Base-by-base conservation (phyloP, 139 green algal species). In the Picochlorum costavermella region DNA sequence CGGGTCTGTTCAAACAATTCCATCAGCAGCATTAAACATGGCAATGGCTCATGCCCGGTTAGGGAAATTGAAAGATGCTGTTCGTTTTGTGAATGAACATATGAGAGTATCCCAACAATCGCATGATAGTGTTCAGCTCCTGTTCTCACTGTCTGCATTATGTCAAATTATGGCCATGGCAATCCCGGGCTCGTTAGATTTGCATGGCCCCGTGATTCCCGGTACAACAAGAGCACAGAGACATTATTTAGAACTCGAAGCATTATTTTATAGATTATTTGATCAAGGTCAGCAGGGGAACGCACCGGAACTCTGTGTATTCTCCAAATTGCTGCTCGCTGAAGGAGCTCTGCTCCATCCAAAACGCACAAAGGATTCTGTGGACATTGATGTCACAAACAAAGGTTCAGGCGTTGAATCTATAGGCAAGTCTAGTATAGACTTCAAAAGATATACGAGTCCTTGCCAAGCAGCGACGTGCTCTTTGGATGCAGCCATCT, bases 21-120 rank as follows among this genome's bases (percentile, higher is more conserved):
- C 81, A 50, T 65, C 56, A 11, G 80, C 73, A 16, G 65, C 84
- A 37, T 69, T 88, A 2, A 72, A 36, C 37, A 69, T 88, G 40
- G 77, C 68, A 8, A n/a, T 68, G 10, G 60, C 72, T 28, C 80
- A 88, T 50, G 61, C 68, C 1, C 56, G 61, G 26, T 61, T 84
- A 33, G 79, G 79, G 12, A 75, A 84, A 45, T 50, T 78, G 29
- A 36, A 83, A 60, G 70, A 75, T 55, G 75, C 79, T 10, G 45
- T 84, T 57, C 64, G 75, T 20, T 64, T 73, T 5, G 62, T 87
- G 43, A 83, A 82, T 58, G 82, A 88, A 63, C 63, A 76, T 10
- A 61, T 88, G 69, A 66, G 81, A 17, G 61, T 83, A 1, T 76
- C 81, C 0, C 78, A 86, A 73, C 71, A 80, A 70, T 17, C 28